Percentiles rank a stretch among this genome's conserved stretches.
Conservation (phyloP, 345 rosid genomes). For the Combretum micranthum region DNA sequence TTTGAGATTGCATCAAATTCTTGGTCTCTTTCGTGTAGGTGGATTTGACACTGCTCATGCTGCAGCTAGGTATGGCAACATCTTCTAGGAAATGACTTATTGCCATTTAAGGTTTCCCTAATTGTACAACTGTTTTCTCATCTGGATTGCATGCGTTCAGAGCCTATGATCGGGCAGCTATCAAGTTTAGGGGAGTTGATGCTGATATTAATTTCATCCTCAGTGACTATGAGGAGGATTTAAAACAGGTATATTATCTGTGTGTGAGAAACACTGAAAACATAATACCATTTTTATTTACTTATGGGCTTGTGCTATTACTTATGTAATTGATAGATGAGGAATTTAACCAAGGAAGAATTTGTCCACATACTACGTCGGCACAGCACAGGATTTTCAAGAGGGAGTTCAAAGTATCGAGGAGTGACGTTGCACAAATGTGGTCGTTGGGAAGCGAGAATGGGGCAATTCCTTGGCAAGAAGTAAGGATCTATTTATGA, state of each 20-base stretch:
- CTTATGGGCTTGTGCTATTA: constrained; percentile 7
- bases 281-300: background rate
- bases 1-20: too few relatives aligned
- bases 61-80: constrained; percentile 70
- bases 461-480: constrained; percentile 97
- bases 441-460: constrained; percentile 97
- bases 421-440: constrained; percentile 93
- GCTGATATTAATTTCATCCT: constrained; percentile 90
- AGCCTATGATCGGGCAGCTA: constrained; percentile 97
- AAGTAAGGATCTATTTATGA: constrained; percentile 46
- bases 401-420: constrained; percentile 89
- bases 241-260: constrained; percentile 48
- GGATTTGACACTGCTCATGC: constrained; percentile 98
- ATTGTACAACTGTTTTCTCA: constrained; percentile 1
- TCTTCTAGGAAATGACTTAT: background rate
- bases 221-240: constrained; percentile 78
- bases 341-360: constrained; percentile 71
- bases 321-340: constrained; percentile 38
- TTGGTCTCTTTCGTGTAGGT: constrained; percentile 37
- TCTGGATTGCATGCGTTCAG: constrained; percentile 23
- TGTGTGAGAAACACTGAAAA: background rate
- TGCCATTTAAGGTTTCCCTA: background rate
- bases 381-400: constrained; percentile 86
- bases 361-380: constrained; percentile 93
- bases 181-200: constrained; percentile 82